Evolutionary conservation across 306 rosid genomes (phyloP), one percentile per base, ranked within the genome.

Genomic region (Lathyrus tuberosus): DNA sequence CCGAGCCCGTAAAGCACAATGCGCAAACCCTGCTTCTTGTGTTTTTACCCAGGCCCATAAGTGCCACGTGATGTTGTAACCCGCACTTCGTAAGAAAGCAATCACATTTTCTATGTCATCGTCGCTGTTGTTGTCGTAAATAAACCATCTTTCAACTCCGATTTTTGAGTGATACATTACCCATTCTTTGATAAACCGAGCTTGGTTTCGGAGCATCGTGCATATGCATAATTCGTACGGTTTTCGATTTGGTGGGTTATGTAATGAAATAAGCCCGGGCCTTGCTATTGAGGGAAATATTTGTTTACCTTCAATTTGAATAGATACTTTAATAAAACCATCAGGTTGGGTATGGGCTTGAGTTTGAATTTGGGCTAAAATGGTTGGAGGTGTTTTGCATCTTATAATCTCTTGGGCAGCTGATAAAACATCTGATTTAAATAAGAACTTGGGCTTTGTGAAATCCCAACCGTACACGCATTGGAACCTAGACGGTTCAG

Each of bases 21-120:
- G 95, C 3, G 95, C 86, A 13, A 92, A 92, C 71, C 98, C 96
- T 0, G 98, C 95, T 20, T 89, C 95, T 30, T 92, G 96, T 10
- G 89, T 79, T 82, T 92, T 88, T 2, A 87, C 60, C 95, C 96
- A 92, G 0, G 95, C 92, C 96, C 95, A 92, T 3, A 76, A 20
- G 63, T 87, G 88, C 6, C 77, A 71, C 0, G 91, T 79, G 15
- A 92, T 66, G 16, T 89, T 86, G 84, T 89, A 81, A 0, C 83
- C 80, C 2, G 12, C 37, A 0, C 14, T 52, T 10, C 10, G 49
- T 0, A 92, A 38, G 9, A 48, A 53, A 6, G 52, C 33, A 1
- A 87, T 42, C 1, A 75, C 84, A 1, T 5, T 31, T 0, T 71
- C 65, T 10, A 84, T 69, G 10, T 83, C 86, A 4, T 92, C 96